Evolutionary conservation across 768 basidiomycete species (phyloP).

Genomic region (Tricholoma sp.): DNA sequence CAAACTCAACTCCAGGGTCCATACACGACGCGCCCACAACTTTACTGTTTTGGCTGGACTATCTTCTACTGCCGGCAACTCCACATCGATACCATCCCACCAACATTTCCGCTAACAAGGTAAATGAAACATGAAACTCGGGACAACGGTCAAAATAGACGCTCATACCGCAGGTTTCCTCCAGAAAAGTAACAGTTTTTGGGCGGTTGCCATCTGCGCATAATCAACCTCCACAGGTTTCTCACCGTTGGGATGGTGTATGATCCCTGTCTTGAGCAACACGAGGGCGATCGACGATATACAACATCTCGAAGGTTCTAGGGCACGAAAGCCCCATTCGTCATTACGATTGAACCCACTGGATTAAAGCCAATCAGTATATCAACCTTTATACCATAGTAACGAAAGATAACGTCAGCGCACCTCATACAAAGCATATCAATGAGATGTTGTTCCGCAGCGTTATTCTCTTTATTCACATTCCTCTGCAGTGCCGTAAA

Average conservation of each 20-base stretch:
- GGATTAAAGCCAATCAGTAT: constrained; percentile 8
- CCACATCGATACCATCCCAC: constrained; percentile 98
- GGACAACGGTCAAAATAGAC: constrained; percentile 1
- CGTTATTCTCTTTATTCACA: constrained; percentile 98
- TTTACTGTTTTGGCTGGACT: constrained; percentile 61
- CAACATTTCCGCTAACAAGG: constrained; percentile 88
- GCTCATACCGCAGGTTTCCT: constrained; percentile 93
- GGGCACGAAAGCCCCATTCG: constrained; percentile 94
- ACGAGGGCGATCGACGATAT: constrained; percentile 98
- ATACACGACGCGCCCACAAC: constrained; percentile 95
- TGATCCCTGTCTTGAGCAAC: constrained; percentile 93
- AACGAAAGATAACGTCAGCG: background rate
- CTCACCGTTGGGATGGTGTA: constrained; percentile 65
- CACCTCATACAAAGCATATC: constrained; percentile 99
- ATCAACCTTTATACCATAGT: background rate
- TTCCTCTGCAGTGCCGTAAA: constrained; percentile 98
- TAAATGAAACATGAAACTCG: background rate
- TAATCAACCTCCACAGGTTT: constrained; percentile 81
- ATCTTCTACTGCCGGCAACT: constrained; percentile 57
- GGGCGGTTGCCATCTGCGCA: constrained; percentile 93
- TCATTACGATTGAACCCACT: constrained; percentile 98
- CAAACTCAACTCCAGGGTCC: constrained; percentile 96
- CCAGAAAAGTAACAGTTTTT: constrained; percentile 97
- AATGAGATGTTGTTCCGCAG: constrained; percentile 98
- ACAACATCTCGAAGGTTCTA: constrained; percentile 94